Evolutionary conservation across 1,284 basidiomycete species (phyloP).

Genomic region (Malassezia psittaci): DNA sequence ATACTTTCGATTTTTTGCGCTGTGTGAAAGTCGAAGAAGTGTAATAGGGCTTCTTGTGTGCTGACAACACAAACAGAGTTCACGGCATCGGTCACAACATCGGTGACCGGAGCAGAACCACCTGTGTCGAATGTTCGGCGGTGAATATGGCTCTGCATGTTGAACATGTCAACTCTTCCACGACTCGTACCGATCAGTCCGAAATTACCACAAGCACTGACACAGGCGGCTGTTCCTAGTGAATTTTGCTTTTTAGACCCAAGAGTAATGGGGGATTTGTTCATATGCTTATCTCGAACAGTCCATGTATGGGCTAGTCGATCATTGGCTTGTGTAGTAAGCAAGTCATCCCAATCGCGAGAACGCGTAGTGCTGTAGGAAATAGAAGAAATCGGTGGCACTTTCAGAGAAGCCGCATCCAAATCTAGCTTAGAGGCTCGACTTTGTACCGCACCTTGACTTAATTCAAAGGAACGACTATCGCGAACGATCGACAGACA

Average conservation of each 20-base stretch:
- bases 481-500: slow-evolving; percentile 74
- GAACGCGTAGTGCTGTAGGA: slow-evolving; percentile 69
- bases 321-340: slow-evolving; percentile 72
- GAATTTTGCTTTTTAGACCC: slow-evolving; percentile 47
- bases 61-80: slow-evolving; percentile 71
- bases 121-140: slow-evolving; percentile 54
- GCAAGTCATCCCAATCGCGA: slow-evolving; percentile 95
- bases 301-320: slow-evolving; percentile 34
- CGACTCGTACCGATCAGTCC: slow-evolving; percentile 56
- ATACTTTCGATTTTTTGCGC: slow-evolving; percentile 60
- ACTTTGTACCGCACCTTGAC: slow-evolving; percentile 69
- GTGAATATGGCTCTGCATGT: slow-evolving; percentile 70
- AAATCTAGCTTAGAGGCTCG: slow-evolving; percentile 72
- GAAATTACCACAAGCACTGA: slow-evolving; percentile 93
- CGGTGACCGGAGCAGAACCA: slow-evolving; percentile 52
- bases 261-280: slow-evolving; percentile 20
- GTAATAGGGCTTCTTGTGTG: slow-evolving; percentile 68
- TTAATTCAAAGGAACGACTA: slow-evolving; percentile 63
- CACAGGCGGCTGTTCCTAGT: slow-evolving; percentile 51
- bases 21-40: slow-evolving; percentile 95
- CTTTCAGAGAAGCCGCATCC: slow-evolving; percentile 55
- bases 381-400: slow-evolving; percentile 64
- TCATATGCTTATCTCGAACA: slow-evolving; percentile 34
- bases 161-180: slow-evolving; percentile 40
- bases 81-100: slow-evolving; percentile 73